Percentiles rank a stretch among this genome's conserved stretches.
phyloP scores from a whole-genome alignment of 805 yeast species.

The Nakazawaea laoshanensis region DNA sequence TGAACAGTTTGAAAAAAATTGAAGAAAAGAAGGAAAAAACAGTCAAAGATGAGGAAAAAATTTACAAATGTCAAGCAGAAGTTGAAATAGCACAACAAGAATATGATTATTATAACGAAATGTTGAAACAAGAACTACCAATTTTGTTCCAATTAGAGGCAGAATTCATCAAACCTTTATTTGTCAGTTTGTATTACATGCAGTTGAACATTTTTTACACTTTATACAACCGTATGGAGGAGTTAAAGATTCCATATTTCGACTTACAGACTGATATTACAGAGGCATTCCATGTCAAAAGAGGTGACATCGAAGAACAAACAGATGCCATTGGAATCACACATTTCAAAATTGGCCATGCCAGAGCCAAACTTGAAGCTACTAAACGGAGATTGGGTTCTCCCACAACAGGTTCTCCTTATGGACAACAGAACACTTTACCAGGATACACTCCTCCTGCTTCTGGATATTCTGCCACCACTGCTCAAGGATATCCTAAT shows the following conservation, averaged over 20 bases:
- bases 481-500: slow-evolving; percentile 18
- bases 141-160: slow-evolving; percentile 80
- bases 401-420: slow-evolving; percentile 37
- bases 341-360: slow-evolving; percentile 84
- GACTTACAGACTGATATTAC: slow-evolving; percentile 78
- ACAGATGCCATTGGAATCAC: slow-evolving; percentile 87
- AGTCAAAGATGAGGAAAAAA: slow-evolving; percentile 83
- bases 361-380: slow-evolving; percentile 74
- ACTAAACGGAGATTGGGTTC: slow-evolving; percentile 50
- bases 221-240: slow-evolving; percentile 84
- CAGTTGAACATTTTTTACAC: slow-evolving; percentile 96
- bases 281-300: slow-evolving; percentile 69
- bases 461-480: slow-evolving; percentile 16
- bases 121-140: slow-evolving; percentile 88
- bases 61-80: slow-evolving; percentile 85
- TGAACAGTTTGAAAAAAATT: slow-evolving; percentile 57
- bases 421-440: slow-evolving; percentile 17
- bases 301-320: slow-evolving; percentile 87
- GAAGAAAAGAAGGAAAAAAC: slow-evolving; percentile 79
- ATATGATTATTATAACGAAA: slow-evolving; percentile 89
- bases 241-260: slow-evolving; percentile 94
- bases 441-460: slow-evolving; percentile 30
- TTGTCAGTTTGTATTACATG: slow-evolving; percentile 93
- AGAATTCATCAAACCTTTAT: slow-evolving; percentile 87
- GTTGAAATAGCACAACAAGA: slow-evolving; percentile 90